phyloP scores from a whole-genome alignment of 2,329 filamentous ascomycete species.

The Shiraia sp. region DNA sequence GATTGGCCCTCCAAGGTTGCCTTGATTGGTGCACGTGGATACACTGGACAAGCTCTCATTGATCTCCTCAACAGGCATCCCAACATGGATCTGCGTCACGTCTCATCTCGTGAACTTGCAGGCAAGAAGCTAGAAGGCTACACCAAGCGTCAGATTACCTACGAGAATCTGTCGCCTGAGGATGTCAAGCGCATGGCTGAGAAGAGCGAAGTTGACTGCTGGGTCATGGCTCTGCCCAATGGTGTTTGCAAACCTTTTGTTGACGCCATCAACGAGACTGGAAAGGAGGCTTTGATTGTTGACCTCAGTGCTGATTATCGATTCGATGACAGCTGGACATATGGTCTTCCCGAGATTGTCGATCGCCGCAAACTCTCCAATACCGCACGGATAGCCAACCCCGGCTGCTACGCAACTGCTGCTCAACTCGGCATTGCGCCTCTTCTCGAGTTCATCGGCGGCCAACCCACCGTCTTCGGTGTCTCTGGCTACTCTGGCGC shows the following conservation, averaged over 20 bases:
- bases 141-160: slow-evolving; percentile 85
- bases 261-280: slow-evolving; percentile 77
- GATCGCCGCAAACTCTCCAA: slow-evolving; percentile 75
- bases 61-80: slow-evolving; percentile 85
- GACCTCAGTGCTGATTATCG: slow-evolving; percentile 97
- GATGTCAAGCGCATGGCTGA: slow-evolving; percentile 85
- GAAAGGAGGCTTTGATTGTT: slow-evolving; percentile 74
- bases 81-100: slow-evolving; percentile 84
- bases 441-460: slow-evolving; percentile 75
- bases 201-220: slow-evolving; percentile 85
- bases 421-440: slow-evolving; percentile 89
- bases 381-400: slow-evolving; percentile 84
- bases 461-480: slow-evolving; percentile 82
- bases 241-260: slow-evolving; percentile 93
- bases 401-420: slow-evolving; percentile 93
- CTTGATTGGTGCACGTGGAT: slow-evolving; percentile 88
- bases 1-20: slow-evolving; percentile 77
- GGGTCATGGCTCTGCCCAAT: slow-evolving; percentile 97
- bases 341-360: slow-evolving; percentile 85
- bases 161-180: slow-evolving; percentile 86
- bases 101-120: slow-evolving; percentile 89
- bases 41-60: slow-evolving; percentile 90
- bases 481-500: slow-evolving; percentile 94
- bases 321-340: slow-evolving; percentile 84
- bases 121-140: slow-evolving; percentile 89